Evolutionary conservation across 2,329 filamentous ascomycete species (phyloP).

Genomic region (Claviceps humidiphila): DNA sequence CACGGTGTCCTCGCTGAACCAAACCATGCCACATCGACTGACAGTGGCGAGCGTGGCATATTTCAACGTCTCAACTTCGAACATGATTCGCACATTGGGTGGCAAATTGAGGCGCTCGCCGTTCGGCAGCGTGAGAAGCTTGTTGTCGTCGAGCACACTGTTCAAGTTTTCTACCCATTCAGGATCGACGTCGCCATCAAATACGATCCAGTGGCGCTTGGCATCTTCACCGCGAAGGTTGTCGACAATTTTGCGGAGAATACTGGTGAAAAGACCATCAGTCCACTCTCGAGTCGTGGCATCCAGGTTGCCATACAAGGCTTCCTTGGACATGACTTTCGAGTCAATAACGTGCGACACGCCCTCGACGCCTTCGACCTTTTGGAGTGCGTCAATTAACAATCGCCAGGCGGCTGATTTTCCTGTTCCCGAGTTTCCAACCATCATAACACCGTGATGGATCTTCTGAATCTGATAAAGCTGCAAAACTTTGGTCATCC

Average conservation of each 20-base stretch:
- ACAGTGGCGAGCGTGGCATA: constrained; percentile 98
- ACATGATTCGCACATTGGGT: constrained; percentile 96
- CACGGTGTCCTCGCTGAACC: constrained; percentile 98
- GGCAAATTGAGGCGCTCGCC: constrained; percentile 94
- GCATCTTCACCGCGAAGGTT: constrained; percentile 93
- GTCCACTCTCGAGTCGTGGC: constrained; percentile 98
- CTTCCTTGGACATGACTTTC: constrained; percentile 99
- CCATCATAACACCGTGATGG: constrained; percentile 99
- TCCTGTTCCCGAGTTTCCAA: constrained; percentile 91
- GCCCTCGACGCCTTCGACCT: constrained; percentile 82
- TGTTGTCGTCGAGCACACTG: constrained; percentile 98
- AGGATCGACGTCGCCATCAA: constrained; percentile 96
- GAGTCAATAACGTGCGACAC: constrained; percentile 97
- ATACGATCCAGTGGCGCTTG: constrained; percentile 98
- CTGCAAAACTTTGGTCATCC: constrained; percentile 96
- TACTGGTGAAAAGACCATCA: constrained; percentile 94
- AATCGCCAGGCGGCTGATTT: constrained; percentile 95
- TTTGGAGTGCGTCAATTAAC: constrained; percentile 78
- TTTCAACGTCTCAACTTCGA: constrained; percentile 94
- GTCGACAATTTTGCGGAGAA: constrained; percentile 94
- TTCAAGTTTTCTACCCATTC: constrained; percentile 99
- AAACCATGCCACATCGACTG: constrained; percentile 99
- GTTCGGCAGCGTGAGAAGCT: constrained; percentile 89
- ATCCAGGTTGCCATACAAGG: constrained; percentile 88
- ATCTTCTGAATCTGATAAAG: constrained; percentile 96